Conservation (phyloP, 129 eudicot species). For the Solidago caesia region DNA sequence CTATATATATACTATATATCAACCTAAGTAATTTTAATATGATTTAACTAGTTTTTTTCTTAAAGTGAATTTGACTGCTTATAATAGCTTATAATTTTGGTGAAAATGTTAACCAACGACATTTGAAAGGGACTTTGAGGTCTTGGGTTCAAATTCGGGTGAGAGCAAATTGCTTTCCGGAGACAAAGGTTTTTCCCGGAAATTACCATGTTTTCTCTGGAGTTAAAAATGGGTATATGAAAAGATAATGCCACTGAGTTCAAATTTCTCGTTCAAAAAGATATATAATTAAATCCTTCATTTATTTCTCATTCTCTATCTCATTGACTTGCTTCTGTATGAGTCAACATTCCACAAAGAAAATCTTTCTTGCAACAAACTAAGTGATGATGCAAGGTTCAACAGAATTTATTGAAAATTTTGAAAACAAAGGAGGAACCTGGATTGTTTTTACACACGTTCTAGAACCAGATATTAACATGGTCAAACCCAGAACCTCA, state of each 20-base stretch:
- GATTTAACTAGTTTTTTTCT: background rate
- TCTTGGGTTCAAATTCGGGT: no score
- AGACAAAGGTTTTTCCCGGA: no score
- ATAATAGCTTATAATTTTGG: background rate
- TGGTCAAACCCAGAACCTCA: constrained; percentile 17
- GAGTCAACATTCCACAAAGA: constrained; percentile 30
- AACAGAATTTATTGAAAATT: constrained; percentile 20
- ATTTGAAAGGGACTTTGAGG: no score
- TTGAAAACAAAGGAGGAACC: constrained; percentile 8
- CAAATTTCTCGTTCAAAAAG: no score
- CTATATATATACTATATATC: no score
- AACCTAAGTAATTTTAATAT: no score
- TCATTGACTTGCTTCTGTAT: constrained; percentile 12
- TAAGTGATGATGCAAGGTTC: constrained; percentile 18
- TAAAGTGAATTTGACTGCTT: background rate
- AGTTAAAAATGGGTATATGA: no score
- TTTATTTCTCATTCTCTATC: constrained; percentile 15
- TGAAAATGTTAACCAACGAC: background rate
- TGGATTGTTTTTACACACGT: constrained; percentile 33
- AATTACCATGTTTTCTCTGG: no score
- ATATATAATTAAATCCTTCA: background rate
- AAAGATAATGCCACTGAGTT: no score
- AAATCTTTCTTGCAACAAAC: constrained; percentile 17
- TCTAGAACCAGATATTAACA: constrained; percentile 1
- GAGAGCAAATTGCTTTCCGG: no score